Evolutionary conservation across 176 grass and related monocot genomes (phyloP).

Genomic region (Oryza meridionalis): DNA sequence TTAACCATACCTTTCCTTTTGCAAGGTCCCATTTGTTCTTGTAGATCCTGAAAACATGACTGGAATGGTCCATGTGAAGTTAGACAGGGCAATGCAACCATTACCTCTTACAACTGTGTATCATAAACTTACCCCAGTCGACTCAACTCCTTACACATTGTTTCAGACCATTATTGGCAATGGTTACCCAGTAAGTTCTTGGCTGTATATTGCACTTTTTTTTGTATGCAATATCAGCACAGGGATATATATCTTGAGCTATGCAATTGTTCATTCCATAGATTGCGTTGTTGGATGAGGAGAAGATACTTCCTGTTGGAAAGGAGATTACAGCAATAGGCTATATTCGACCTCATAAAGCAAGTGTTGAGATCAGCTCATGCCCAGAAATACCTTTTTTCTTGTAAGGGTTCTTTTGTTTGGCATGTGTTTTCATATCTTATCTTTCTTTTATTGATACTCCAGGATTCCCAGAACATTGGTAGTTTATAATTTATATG

Average conservation of each 20-base stretch:
- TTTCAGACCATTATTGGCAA: slow-evolving; percentile 84
- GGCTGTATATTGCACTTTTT: slow-evolving; percentile 5
- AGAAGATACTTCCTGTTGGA: slow-evolving; percentile 96
- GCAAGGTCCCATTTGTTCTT: slow-evolving; percentile 83
- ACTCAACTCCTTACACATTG: slow-evolving; percentile 76
- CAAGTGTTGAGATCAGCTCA: slow-evolving; percentile 63
- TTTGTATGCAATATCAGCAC: not conserved
- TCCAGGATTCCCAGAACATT: slow-evolving; percentile 23
- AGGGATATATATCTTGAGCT: slow-evolving; percentile 15
- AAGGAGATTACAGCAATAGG: slow-evolving; percentile 92
- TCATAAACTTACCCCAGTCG: slow-evolving; percentile 83
- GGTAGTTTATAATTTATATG: slow-evolving; percentile 22
- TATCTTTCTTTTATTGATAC: slow-evolving; percentile 10
- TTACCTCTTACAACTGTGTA: slow-evolving; percentile 88
- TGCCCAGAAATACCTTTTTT: slow-evolving; percentile 84
- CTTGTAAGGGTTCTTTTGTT: slow-evolving; percentile 69
- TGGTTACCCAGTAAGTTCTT: slow-evolving; percentile 81
- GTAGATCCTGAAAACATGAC: slow-evolving; percentile 45
- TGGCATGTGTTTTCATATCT: slow-evolving; percentile 3
- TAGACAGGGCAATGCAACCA: slow-evolving; percentile 62
- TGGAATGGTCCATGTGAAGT: slow-evolving; percentile 62
- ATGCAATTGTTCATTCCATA: slow-evolving; percentile 39
- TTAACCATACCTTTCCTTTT: slow-evolving; percentile 27
- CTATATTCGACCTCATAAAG: slow-evolving; percentile 51
- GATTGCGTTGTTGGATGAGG: slow-evolving; percentile 93